Base-by-base conservation (phyloP, 805 yeast species). In the Kodamaea kaohsiungensis region DNA sequence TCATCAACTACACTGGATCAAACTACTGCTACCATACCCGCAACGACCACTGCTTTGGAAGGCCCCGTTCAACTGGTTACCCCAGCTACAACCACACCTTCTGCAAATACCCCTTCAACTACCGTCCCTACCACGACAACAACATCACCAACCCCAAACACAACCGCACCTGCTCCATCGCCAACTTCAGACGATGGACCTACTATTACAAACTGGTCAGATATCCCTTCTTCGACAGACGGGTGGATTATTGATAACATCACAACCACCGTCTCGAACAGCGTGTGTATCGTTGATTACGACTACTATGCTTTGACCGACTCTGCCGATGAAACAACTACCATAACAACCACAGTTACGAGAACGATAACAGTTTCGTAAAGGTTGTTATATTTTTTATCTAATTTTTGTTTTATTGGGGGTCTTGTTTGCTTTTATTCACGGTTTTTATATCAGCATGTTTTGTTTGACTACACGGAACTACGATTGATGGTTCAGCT, bases 301-400 rank as follows among this genome's bases (percentile, higher is more conserved):
- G 72, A 71, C 63, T 70, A 73, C 68, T 69, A 70, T 64, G 49
- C 38, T 37, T 30, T 15, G 17, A 51, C 53, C 45, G 52, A 59
- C 55, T 64, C 56, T 39, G 67, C 66, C 51, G 65, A 60, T 25
- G 70, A 65, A 50, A 51, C 49, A 16, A 58, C 54, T 19, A 73
- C 78, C 13, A 65, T 70, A 27, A 75, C 81, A 10, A 65, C 76
- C 17, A 69, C 78, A 5, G 59, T 74, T n/a, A 68, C 78, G 19
- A 58, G 68, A 5, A 70, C 80, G 2, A 67, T 76, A 39, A 70
- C 80, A 25, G 37, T 35, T 30, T 50, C 52, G n/a, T 58, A 46
- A 30, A 10, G 25, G 6, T 22, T 22, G 50, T 15, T 43, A 6
- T 16, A 46, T 47, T 47, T 27, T 47, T 17, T 35, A 10, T n/a